A percentile compares a stretch with the other conserved stretches of the same genome.
Evolutionary conservation across 805 yeast species (phyloP).

Genomic region (Myxozyma neotropica): DNA sequence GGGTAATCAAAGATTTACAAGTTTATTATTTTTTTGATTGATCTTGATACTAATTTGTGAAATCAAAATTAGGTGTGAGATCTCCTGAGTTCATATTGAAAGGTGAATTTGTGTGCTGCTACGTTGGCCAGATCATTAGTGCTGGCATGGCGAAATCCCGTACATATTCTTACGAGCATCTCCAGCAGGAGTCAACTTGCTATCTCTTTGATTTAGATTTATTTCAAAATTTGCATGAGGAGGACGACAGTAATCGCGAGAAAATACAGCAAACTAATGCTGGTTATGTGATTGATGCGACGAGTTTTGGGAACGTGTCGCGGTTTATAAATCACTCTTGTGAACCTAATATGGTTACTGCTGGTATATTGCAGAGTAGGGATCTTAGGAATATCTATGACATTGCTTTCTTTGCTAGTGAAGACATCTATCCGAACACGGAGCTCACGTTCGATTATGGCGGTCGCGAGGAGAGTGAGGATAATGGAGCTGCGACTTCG

Average conservation of each 20-base stretch:
- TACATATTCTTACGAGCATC: constrained; percentile 7
- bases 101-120: constrained; percentile 20
- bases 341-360: constrained; percentile 21
- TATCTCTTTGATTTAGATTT: constrained; percentile 15
- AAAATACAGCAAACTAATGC: neutral
- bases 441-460: constrained; percentile 27
- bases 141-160: constrained; percentile 17
- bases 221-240: constrained; percentile 12
- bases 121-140: constrained; percentile 27
- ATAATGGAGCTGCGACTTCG: neutral
- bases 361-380: constrained; percentile 10
- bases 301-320: constrained; percentile 14
- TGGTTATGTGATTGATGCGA: constrained; percentile 19
- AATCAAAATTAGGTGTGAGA: constrained; percentile 13
- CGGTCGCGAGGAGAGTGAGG: neutral
- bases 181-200: neutral
- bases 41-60: neutral
- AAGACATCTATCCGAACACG: constrained; percentile 21
- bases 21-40: neutral
- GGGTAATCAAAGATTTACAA: constrained; percentile 13
- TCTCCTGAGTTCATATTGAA: constrained; percentile 6
- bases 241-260: neutral
- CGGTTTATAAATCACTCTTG: constrained; percentile 32
- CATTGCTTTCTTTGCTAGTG: constrained; percentile 23
- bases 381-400: constrained; percentile 5